Evolutionary conservation across 2,329 filamentous ascomycete genomes (phyloP).

Genomic region (Cladosporium colombiae): DNA sequence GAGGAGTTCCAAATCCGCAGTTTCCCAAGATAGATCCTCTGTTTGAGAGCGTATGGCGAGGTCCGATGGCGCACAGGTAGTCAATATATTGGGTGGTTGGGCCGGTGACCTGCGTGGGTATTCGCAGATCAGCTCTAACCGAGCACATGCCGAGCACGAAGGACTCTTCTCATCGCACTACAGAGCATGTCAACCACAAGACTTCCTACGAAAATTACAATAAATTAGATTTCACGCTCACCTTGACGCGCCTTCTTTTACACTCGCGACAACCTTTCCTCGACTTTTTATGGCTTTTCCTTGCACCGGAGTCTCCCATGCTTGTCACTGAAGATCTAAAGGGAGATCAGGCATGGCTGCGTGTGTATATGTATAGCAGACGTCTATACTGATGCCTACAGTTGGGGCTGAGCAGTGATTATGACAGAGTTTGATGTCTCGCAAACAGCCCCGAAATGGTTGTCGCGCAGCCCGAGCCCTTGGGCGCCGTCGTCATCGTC

Average conservation of each 20-base stretch:
- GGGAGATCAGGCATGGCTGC: neutral
- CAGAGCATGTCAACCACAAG: neutral
- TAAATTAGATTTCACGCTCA: neutral
- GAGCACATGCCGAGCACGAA: slow-evolving; percentile 13
- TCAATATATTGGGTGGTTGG: neutral
- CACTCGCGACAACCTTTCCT: slow-evolving; percentile 14
- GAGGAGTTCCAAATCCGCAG: slow-evolving; percentile 6
- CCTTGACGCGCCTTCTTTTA: slow-evolving; percentile 14
- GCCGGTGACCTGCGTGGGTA: neutral
- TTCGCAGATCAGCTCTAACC: slow-evolving; percentile 15
- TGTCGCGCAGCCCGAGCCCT: neutral
- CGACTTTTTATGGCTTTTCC: slow-evolving; percentile 10
- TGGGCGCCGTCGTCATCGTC: neutral
- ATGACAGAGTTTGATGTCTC: neutral
- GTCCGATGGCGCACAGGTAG: neutral
- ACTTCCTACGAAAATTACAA: rapidly evolving
- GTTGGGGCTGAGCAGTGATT: neutral
- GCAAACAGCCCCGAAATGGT: neutral
- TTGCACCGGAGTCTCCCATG: neutral
- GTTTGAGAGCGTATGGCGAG: neutral
- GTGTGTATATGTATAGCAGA: neutral
- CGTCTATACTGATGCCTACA: neutral
- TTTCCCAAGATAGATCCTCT: neutral
- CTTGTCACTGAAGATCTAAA: neutral
- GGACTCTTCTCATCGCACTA: slow-evolving; percentile 13